Conservation (phyloP, 2,329 filamentous ascomycete species). For the Daldinia sp. region DNA sequence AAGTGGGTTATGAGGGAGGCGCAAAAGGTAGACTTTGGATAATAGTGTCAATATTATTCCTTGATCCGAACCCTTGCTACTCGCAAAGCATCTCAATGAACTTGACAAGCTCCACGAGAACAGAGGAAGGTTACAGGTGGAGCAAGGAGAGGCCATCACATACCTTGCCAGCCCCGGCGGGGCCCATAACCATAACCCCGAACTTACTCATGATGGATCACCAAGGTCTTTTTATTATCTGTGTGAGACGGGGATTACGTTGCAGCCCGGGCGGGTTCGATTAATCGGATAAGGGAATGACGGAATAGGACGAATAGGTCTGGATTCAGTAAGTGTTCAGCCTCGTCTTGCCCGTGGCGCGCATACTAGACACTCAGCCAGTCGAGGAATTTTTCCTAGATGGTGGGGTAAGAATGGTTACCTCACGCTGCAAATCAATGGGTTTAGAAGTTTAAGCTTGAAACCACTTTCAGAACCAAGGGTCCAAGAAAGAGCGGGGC, state of each 20-base stretch:
- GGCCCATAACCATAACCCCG: conserved; percentile 94
- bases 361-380: conserved; percentile 14
- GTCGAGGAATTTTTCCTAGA: conserved; percentile 23
- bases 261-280: neutral
- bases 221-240: neutral
- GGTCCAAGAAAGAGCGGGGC: conserved; percentile 14
- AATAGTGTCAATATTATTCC: neutral
- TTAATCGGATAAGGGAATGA: neutral
- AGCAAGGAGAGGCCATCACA: conserved; percentile 36
- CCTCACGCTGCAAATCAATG: neutral
- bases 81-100: neutral
- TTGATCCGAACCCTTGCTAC: neutral
- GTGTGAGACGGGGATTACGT: neutral
- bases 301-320: neutral
- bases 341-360: conserved; percentile 22
- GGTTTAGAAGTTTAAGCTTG: conserved; percentile 6
- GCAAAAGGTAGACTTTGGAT: conserved; percentile 84
- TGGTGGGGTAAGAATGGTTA: conserved; percentile 24
- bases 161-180: conserved; percentile 92
- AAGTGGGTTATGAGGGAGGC: conserved; percentile 92
- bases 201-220: conserved; percentile 82
- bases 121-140: neutral
- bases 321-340: conserved; percentile 20
- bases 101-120: neutral
- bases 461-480: conserved; percentile 5